A percentile compares a stretch with the other conserved stretches of the same genome.
These are phyloP conservation scores for Sungouiella blattae DNA, from an alignment of 805 yeast species.

Conservation along the genomic window DNA sequence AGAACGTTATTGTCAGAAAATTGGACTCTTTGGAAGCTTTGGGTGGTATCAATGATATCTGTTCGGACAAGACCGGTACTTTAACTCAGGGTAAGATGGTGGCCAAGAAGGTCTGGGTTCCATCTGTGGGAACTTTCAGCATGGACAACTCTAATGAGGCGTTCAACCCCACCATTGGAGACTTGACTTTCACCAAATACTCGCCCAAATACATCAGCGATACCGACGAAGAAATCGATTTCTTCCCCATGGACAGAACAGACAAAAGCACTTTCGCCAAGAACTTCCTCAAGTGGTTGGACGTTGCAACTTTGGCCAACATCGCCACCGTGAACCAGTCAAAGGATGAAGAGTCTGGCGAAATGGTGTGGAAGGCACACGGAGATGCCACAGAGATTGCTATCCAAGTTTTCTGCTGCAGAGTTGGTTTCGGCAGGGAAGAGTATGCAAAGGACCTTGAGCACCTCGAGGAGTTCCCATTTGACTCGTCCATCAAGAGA, in stretches of 20 bases:
- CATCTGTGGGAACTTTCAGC: constrained; percentile 54
- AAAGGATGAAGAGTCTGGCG: constrained; percentile 36
- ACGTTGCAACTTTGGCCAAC: constrained; percentile 73
- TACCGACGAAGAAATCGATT: constrained; percentile 36
- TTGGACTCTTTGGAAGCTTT: constrained; percentile 75
- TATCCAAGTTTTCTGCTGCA: constrained; percentile 18
- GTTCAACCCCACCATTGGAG: constrained; percentile 61
- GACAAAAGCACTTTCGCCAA: constrained; percentile 17
- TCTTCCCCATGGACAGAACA: constrained; percentile 16
- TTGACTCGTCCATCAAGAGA: constrained; percentile 18
- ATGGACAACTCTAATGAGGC: constrained; percentile 58
- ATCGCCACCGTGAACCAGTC: constrained; percentile 62
- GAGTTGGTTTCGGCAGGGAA: constrained; percentile 20
- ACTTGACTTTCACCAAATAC: constrained; percentile 30
- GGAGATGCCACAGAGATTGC: constrained; percentile 21
- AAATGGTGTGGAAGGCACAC: constrained; percentile 22
- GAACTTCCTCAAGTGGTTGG: constrained; percentile 50
- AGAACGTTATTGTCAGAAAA: constrained; percentile 71
- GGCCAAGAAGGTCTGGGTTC: constrained; percentile 67
- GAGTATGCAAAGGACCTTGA: constrained; percentile 17
- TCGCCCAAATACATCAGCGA: constrained; percentile 35
- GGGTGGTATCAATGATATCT: constrained; percentile 75
- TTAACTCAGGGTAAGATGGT: constrained; percentile 79
- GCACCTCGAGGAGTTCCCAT: constrained; percentile 16
- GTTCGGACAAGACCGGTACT: constrained; percentile 83